These are phyloP conservation scores for Nigrograna mackinnonii DNA, from an alignment of 2,329 filamentous ascomycete genomes.

Conservation along the genomic window DNA sequence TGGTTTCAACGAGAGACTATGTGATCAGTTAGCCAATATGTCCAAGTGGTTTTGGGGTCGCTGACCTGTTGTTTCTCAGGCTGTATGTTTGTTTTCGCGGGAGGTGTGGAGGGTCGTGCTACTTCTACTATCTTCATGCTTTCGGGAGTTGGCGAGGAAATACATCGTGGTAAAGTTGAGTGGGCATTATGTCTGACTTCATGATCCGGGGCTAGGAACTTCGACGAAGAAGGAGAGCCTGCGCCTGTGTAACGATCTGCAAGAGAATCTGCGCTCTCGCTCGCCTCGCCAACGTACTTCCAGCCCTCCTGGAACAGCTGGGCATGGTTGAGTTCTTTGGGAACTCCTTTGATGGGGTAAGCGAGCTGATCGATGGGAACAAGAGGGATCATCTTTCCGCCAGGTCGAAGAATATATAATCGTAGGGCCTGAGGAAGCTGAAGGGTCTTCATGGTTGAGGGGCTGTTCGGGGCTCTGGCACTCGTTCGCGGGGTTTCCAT, in stretches of 20 bases:
- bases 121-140: too few species aligned
- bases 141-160: too few species aligned
- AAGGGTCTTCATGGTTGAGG: constrained; percentile 22
- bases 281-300: constrained; percentile 24
- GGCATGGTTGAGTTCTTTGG: constrained; percentile 33
- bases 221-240: not conserved
- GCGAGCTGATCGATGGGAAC: constrained; percentile 49
- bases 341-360: constrained; percentile 41
- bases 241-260: too few species aligned
- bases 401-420: constrained; percentile 44
- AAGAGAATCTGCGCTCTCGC: constrained; percentile 11
- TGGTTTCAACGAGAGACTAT: constrained; percentile 22
- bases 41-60: not conserved
- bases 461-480: constrained; percentile 33
- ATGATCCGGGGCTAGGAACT: constrained; percentile 7
- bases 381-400: constrained; percentile 41
- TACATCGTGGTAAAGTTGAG: too few species aligned
- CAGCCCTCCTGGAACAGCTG: constrained; percentile 26
- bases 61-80: not conserved
- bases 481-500: too few species aligned
- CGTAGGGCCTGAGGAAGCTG: constrained; percentile 18
- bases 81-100: too few species aligned
- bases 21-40: not conserved
- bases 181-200: not conserved
- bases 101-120: too few species aligned